These are phyloP conservation scores for Xerocomellus intermedius DNA, from an alignment of 768 basidiomycete genomes.

Conservation along the genomic window DNA sequence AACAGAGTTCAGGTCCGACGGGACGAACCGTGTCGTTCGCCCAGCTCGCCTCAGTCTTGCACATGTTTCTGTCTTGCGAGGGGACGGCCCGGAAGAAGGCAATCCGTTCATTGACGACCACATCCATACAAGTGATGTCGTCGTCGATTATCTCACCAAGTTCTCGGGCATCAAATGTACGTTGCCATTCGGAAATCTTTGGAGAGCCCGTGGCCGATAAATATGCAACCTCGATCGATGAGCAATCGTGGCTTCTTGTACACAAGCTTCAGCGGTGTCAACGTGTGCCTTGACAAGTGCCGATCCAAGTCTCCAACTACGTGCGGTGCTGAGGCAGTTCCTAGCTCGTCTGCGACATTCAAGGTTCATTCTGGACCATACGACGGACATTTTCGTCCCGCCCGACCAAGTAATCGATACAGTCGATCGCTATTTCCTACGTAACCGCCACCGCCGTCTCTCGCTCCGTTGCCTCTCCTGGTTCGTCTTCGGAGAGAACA, in stretches of 20 bases:
- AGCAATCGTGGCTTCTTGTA: conserved; percentile 95
- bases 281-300: conserved; percentile 73
- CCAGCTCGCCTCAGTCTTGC: conserved; percentile 92
- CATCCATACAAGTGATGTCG: conserved; percentile 92
- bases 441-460: no score
- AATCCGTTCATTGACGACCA: no score
- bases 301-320: conserved; percentile 92
- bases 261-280: conserved; percentile 95
- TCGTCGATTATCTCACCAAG: conserved; percentile 95
- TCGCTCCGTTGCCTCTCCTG: no score
- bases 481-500: no score
- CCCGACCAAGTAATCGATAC: no score
- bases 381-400: no score
- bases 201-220: conserved; percentile 97
- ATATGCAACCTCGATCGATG: conserved; percentile 93
- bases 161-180: conserved; percentile 92
- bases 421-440: no score
- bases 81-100: conserved; percentile 75
- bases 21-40: no score
- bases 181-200: no score
- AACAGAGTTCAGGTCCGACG: conserved; percentile 91
- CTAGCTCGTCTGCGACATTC: no score
- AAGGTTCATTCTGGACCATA: no score
- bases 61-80: conserved; percentile 90
- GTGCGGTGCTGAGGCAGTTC: no score